A percentile compares a stretch with the other conserved stretches of the same genome.
These are phyloP conservation scores for Linderina pennispora DNA, from an alignment of 192 early-diverging fungal species.

Conservation along the genomic window DNA sequence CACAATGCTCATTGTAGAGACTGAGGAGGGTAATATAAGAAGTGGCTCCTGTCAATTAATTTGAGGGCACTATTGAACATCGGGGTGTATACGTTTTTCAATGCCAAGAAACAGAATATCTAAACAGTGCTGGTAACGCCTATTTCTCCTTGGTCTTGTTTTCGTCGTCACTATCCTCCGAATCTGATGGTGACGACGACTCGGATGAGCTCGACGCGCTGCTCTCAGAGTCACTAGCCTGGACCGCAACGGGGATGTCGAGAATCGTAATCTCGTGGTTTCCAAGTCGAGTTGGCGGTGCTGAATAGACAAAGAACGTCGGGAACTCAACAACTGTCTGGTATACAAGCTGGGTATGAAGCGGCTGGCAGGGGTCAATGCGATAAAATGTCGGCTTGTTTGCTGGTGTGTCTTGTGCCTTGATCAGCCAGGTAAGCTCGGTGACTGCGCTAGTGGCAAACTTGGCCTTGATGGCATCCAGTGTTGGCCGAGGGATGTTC, in stretches of 20 bases:
- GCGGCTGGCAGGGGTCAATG: conserved; percentile 20
- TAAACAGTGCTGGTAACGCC: no score
- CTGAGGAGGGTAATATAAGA: no score
- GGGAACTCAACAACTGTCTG: conserved; percentile 51
- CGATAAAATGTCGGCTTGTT: conserved; percentile 46
- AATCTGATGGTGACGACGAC: conserved; percentile 6
- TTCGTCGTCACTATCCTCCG: conserved; percentile 5
- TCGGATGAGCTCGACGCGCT: not conserved
- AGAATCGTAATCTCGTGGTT: conserved; percentile 8
- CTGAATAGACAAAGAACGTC: conserved; percentile 32
- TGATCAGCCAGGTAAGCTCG: conserved; percentile 11
- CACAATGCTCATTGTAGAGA: no score
- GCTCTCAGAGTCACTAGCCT: not conserved
- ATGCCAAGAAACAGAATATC: no score
- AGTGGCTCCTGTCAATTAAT: no score
- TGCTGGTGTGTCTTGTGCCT: conserved; percentile 27
- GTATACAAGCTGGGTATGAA: conserved; percentile 42
- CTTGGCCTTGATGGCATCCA: not conserved
- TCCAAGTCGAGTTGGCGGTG: conserved; percentile 4
- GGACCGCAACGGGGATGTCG: conserved; percentile 3
- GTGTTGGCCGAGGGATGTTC: not conserved
- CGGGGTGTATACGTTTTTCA: no score
- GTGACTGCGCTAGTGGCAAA: conserved; percentile 1
- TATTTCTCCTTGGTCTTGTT: conserved; percentile 3
- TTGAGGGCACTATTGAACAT: no score